Conservation (phyloP, 129 eudicot species). For the Artemisia annua region DNA sequence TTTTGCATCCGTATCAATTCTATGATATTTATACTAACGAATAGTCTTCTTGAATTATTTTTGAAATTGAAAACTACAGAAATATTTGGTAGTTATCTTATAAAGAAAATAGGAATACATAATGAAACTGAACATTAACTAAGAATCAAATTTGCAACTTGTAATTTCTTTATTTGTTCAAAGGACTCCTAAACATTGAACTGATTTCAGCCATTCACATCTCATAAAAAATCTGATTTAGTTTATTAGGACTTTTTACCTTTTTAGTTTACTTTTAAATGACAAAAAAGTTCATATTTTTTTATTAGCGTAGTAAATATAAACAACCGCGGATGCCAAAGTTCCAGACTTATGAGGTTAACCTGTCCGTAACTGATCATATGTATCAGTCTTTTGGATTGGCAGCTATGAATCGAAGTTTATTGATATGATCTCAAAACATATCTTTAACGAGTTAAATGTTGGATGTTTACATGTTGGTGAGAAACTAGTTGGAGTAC, state of each 20-base stretch:
- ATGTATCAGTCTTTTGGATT: slow-evolving; percentile 11
- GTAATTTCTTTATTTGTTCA: no score
- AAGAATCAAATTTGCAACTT: no score
- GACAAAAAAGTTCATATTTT: not conserved
- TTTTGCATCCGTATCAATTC: not conserved
- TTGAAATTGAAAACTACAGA: no score
- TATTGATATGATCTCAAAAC: slow-evolving; percentile 35
- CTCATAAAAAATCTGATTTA: not conserved
- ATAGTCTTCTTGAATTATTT: not conserved
- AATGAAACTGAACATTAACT: not conserved
- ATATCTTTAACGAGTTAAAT: slow-evolving; percentile 24
- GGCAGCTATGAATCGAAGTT: slow-evolving; percentile 31
- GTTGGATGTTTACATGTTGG: slow-evolving; percentile 29
- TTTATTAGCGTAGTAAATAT: not conserved
- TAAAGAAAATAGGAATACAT: no score
- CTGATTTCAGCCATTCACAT: not conserved
- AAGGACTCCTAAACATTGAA: no score
- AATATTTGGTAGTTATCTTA: no score
- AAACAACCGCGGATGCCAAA: not conserved
- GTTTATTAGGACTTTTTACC: not conserved
- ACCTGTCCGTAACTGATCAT: not conserved
- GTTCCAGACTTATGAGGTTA: not conserved
- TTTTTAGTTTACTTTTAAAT: no score
- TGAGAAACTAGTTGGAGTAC: slow-evolving; percentile 33
- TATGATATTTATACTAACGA: not conserved